Evolutionary conservation across 2,329 filamentous ascomycete genomes (phyloP).

Genomic region (Fusarium sp.): DNA sequence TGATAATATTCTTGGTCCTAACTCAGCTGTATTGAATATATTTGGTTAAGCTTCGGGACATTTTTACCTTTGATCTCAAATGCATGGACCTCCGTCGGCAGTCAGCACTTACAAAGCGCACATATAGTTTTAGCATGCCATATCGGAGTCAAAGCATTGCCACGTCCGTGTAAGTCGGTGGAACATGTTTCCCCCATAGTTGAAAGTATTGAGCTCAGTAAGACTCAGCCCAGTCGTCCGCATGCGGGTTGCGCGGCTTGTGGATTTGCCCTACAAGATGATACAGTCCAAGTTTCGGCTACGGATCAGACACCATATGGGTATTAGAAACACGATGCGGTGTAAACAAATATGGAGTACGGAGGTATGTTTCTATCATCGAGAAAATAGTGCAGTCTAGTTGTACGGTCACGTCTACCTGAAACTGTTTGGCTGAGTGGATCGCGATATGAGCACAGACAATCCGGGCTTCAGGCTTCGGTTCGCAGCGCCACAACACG

Average conservation of each 20-base stretch:
- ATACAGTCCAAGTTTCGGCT: not conserved
- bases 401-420: slow-evolving; percentile 32
- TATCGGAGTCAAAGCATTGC: not conserved
- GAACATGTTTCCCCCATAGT: not conserved
- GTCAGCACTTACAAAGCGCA: not conserved
- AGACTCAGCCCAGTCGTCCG: not conserved
- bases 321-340: slow-evolving; percentile 22
- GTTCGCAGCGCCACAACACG: slow-evolving; percentile 33
- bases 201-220: not conserved
- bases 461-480: slow-evolving; percentile 32
- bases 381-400: slow-evolving; percentile 17
- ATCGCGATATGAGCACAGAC: slow-evolving; percentile 40
- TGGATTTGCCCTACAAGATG: slow-evolving; percentile 8
- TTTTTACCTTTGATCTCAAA: not conserved
- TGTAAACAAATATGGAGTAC: slow-evolving; percentile 29
- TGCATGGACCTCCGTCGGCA: not conserved
- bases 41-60: not conserved
- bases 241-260: slow-evolving; percentile 2
- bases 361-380: slow-evolving; percentile 23
- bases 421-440: slow-evolving; percentile 40
- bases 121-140: not conserved
- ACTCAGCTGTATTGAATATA: not conserved
- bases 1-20: not conserved
- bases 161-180: not conserved
- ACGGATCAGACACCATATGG: slow-evolving; percentile 13